phyloP scores from a whole-genome alignment of 2,329 filamentous ascomycete genomes.

The Fonsecaea nubica region DNA sequence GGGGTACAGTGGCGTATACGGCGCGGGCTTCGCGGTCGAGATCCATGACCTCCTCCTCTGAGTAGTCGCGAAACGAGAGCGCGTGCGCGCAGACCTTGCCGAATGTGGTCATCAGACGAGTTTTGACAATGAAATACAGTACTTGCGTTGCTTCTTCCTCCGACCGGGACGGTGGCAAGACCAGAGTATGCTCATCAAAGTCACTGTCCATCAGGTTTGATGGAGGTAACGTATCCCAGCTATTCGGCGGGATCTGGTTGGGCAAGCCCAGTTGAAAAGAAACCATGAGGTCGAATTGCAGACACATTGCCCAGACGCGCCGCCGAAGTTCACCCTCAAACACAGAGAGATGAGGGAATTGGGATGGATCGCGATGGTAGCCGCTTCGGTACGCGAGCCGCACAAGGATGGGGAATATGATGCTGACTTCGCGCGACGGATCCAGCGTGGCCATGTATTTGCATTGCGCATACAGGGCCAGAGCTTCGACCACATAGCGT shows the following conservation, averaged over 20 bases:
- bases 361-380: constrained; percentile 61
- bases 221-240: constrained; percentile 65
- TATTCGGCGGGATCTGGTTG: constrained; percentile 64
- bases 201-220: constrained; percentile 67
- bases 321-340: constrained; percentile 63
- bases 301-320: constrained; percentile 50
- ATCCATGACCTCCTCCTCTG: constrained; percentile 36
- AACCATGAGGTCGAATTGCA: constrained; percentile 66
- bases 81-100: constrained; percentile 42
- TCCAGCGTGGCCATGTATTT: constrained; percentile 61
- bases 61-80: constrained; percentile 39
- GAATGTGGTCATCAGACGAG: constrained; percentile 42
- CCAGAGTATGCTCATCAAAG: constrained; percentile 58
- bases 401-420: constrained; percentile 62
- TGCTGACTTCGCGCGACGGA: constrained; percentile 60
- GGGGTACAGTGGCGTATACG: constrained; percentile 37
- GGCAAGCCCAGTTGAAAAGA: constrained; percentile 71
- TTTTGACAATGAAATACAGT: constrained; percentile 45
- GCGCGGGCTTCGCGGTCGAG: constrained; percentile 40
- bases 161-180: constrained; percentile 62
- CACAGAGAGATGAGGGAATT: constrained; percentile 60
- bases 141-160: constrained; percentile 53
- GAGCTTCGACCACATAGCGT: constrained; percentile 39
- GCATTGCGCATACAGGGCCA: constrained; percentile 56
- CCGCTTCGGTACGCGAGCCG: constrained; percentile 68